Conservation (phyloP, 2,329 filamentous ascomycete species). For the Fusarium anguioides region DNA sequence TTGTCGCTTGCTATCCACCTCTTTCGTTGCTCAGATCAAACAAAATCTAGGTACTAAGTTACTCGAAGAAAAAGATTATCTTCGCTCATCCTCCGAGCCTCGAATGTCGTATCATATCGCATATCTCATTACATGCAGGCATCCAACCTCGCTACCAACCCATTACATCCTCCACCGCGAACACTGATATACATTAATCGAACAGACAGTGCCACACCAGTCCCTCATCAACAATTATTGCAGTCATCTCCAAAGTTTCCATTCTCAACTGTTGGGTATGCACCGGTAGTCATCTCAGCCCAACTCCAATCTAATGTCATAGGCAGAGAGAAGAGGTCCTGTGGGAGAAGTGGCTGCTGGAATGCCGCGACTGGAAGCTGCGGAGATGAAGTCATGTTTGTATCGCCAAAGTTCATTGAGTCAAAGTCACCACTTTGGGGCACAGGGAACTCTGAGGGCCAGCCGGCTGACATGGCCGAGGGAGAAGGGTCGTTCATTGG, state of each 20-base stretch:
- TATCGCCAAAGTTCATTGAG: conserved; percentile 57
- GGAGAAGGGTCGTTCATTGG: conserved; percentile 57
- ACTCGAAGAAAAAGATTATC: conserved; percentile 12
- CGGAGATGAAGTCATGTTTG: conserved; percentile 51
- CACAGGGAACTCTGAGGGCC: conserved; percentile 59
- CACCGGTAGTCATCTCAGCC: conserved; percentile 74
- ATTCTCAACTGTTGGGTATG: conserved; percentile 73
- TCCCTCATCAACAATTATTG: conserved; percentile 3
- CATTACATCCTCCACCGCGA: conserved; percentile 14
- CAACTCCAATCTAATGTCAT: conserved; percentile 95
- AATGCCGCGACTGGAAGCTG: conserved; percentile 58
- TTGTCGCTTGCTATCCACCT: background rate
- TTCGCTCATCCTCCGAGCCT: conserved; percentile 10
- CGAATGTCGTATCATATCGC: conserved; percentile 39
- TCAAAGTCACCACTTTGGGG: conserved; percentile 55
- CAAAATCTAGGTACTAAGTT: conserved; percentile 6
- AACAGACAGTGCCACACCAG: background rate
- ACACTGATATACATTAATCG: conserved; percentile 22
- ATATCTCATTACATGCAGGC: conserved; percentile 40
- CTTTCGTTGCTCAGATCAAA: conserved; percentile 2
- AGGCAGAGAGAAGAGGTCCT: conserved; percentile 94
- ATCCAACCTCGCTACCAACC: background rate
- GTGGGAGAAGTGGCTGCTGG: conserved; percentile 88
- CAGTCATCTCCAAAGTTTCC: conserved; percentile 58
- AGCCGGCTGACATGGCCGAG: conserved; percentile 56